Conservation (phyloP, 176 grass and related monocot species). For the Saccharum officinarum region DNA sequence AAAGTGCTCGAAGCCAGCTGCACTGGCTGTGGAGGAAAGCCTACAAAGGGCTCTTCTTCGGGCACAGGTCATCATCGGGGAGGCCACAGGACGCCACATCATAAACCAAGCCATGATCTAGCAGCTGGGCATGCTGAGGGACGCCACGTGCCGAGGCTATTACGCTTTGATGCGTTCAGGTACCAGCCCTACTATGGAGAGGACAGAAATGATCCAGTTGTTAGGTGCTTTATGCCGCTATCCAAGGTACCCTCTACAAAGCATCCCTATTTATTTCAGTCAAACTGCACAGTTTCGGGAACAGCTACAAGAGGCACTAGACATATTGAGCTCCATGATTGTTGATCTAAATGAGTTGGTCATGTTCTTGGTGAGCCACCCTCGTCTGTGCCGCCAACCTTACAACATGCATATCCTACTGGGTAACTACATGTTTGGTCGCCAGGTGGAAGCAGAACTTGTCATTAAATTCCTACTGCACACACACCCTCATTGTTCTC, state of each 20-base stretch:
- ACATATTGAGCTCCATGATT: background rate
- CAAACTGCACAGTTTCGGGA: background rate
- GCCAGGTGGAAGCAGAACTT: background rate
- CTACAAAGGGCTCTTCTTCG: background rate
- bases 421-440: conserved; percentile 1
- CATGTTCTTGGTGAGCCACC: background rate
- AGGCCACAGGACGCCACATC: background rate
- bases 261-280: background rate
- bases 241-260: background rate
- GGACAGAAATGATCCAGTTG: too few species aligned
- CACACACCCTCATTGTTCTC: background rate
- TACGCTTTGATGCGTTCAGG: background rate
- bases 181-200: too few species aligned
- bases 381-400: background rate
- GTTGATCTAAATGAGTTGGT: background rate
- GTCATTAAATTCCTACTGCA: conserved; percentile 7
- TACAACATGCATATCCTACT: background rate
- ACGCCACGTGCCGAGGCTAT: background rate
- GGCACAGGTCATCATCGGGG: background rate
- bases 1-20: background rate
- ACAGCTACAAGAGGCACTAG: background rate
- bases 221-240: too few species aligned
- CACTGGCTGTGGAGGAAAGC: background rate
- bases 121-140: background rate
- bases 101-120: conserved; percentile 14